These are phyloP conservation scores for Mucor irregularis DNA, from an alignment of 371 early-diverging fungal genomes.

Conservation along the genomic window DNA sequence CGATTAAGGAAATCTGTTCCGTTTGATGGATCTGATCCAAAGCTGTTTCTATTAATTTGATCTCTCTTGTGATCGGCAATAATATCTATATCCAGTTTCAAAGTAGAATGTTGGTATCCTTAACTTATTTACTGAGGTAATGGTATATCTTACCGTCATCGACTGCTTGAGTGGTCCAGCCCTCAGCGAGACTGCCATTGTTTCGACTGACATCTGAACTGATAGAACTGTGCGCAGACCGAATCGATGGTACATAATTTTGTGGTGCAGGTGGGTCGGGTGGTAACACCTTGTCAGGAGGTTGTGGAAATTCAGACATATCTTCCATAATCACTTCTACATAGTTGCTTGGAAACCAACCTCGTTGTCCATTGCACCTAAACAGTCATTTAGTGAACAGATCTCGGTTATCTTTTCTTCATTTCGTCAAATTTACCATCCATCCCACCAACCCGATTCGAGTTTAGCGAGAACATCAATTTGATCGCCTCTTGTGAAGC, in stretches of 20 bases:
- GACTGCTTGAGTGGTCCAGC: constrained; percentile 41
- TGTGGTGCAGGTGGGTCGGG: neutral
- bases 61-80: constrained; percentile 5
- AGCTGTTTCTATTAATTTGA: constrained; percentile 1
- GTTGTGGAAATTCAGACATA: neutral
- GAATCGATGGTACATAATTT: neutral
- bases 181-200: constrained; percentile 32
- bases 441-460: constrained; percentile 94
- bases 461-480: constrained; percentile 82
- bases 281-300: neutral
- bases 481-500: constrained; percentile 75
- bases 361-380: constrained; percentile 61
- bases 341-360: constrained; percentile 91
- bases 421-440: constrained; percentile 37
- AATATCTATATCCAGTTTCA: neutral
- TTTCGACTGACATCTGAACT: constrained; percentile 14
- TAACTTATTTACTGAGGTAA: constrained; percentile 40
- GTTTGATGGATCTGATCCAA: neutral
- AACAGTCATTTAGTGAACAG: neutral
- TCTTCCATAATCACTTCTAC: constrained; percentile 45
- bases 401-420: neutral
- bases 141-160: constrained; percentile 40
- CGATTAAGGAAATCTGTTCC: too few relatives aligned
- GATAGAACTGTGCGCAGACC: neutral
- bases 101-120: constrained; percentile 32